Percentiles rank a stretch among this genome's conserved stretches.
Evolutionary conservation across 306 rosid species (phyloP).

Genomic region (Castanospermum australe): DNA sequence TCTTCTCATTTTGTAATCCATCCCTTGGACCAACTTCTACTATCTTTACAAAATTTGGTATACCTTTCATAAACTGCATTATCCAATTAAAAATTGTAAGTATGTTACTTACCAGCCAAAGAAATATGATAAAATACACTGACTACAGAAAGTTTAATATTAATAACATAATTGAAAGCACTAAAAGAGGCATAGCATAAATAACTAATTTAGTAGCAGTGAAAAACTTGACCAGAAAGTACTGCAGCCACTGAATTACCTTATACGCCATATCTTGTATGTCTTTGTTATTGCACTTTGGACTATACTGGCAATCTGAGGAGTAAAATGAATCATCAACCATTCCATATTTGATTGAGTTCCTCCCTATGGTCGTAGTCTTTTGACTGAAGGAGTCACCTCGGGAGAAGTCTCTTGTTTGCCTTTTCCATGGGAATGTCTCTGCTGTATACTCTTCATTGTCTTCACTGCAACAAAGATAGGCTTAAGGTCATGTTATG

Average conservation of each 20-base stretch:
- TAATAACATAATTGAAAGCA: not conserved
- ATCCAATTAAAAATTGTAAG: not conserved
- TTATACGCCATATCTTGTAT: constrained; percentile 35
- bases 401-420: constrained; percentile 44
- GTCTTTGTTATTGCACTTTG: constrained; percentile 29
- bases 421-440: constrained; percentile 61
- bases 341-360: constrained; percentile 30
- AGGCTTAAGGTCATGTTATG: constrained; percentile 3
- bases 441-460: constrained; percentile 43
- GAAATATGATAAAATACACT: not conserved
- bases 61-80: constrained; percentile 48
- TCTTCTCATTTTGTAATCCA: constrained; percentile 76
- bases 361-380: constrained; percentile 41
- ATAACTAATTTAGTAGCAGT: not conserved
- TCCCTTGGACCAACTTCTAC: constrained; percentile 89
- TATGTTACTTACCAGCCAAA: not conserved
- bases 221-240: not conserved
- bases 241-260: constrained; percentile 35
- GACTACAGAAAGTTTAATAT: not conserved
- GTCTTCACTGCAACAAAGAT: constrained; percentile 46
- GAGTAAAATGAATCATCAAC: constrained; percentile 39
- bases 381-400: constrained; percentile 40
- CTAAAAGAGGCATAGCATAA: not conserved
- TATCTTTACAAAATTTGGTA: constrained; percentile 68
- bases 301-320: constrained; percentile 33